These are phyloP conservation scores for Penicillium cataractarum DNA, from an alignment of 495 filamentous ascomycete species.

Conservation along the genomic window DNA sequence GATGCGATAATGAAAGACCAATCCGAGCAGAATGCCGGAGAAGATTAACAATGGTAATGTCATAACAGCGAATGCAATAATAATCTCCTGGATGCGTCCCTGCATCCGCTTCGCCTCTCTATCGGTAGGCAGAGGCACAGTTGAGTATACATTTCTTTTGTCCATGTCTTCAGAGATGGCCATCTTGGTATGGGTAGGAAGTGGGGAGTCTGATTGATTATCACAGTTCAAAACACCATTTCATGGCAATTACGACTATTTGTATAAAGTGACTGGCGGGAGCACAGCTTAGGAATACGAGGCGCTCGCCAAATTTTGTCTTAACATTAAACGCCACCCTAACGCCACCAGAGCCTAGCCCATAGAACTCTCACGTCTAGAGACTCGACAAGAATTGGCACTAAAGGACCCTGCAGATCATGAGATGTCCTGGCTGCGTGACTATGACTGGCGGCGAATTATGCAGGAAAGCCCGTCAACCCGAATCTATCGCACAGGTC, in stretches of 20 bases:
- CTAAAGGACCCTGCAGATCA: constrained; percentile 1
- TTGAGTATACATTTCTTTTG: not conserved
- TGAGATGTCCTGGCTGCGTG: not conserved
- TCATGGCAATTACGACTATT: not conserved
- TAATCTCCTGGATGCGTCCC: not conserved
- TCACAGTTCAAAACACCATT: not conserved
- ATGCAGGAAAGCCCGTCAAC: not conserved
- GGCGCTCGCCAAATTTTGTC: not conserved
- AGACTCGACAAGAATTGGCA: not conserved
- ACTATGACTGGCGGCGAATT: not conserved
- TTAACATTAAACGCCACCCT: not conserved
- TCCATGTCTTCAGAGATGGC: not conserved
- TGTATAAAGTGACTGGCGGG: not conserved
- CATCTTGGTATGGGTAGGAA: not conserved
- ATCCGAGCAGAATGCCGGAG: not conserved
- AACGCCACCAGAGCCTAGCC: not conserved
- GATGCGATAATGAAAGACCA: constrained; percentile 3
- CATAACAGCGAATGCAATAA: constrained; percentile 4
- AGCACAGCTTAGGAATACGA: not conserved
- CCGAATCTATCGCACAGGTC: not conserved
- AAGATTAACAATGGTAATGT: constrained; percentile 1
- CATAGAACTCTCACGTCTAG: not conserved
- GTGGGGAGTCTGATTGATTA: not conserved
- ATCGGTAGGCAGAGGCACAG: not conserved
- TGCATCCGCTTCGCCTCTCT: not conserved